Evolutionary conservation across 164 flowering plant species (phyloP), one percentile per base, ranked within the genome.

Genomic region (Chimonanthus salicifolius): DNA sequence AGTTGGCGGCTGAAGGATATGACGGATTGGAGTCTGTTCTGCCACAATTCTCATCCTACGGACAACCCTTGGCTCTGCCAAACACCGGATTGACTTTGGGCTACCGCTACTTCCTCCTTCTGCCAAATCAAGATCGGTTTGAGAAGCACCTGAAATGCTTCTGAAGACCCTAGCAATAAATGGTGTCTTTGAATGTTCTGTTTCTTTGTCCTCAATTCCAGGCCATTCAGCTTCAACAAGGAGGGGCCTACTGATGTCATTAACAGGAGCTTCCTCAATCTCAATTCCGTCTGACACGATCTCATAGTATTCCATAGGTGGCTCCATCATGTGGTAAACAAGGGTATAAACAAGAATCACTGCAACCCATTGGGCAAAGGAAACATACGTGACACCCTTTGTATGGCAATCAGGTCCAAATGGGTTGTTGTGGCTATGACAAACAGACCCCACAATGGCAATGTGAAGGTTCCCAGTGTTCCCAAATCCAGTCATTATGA

Each of bases 321-420:
- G 99, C 81, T 92, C 97, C 97, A 95, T 92, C 94, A 95, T 95
- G 80, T 93, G 99, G 75, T 92, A 95, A 62, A 95, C 94, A 67
- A 91, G 82, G 15, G 97, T 92, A 68, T 91, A 94, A 18, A 89
- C 94, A 60, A 95, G 88, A 74, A 90, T 85, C 5, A 89, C 93
- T n/a, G 99, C 80, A 13, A 90, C 94, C 98, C 99, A 93, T 58
- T 90, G 96, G 7, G 96, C 87, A 72, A 90, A 91, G 8, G 99
- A 91, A 5, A 91, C 88, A 82, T 95, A 93, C 10, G 99, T 88
- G n/a, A 88, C 82, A 18, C 98, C 99, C 6, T 72, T 80, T 0
- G 76, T 76, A 45, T 87, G 83, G 64, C 99, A 94, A 64, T 81
- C 71, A 0, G 83, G 83, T 43, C 99, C 99, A 76, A 92, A 94